Evolutionary conservation across 129 eudicot species (phyloP).

Genomic region (Deinandra increscens): DNA sequence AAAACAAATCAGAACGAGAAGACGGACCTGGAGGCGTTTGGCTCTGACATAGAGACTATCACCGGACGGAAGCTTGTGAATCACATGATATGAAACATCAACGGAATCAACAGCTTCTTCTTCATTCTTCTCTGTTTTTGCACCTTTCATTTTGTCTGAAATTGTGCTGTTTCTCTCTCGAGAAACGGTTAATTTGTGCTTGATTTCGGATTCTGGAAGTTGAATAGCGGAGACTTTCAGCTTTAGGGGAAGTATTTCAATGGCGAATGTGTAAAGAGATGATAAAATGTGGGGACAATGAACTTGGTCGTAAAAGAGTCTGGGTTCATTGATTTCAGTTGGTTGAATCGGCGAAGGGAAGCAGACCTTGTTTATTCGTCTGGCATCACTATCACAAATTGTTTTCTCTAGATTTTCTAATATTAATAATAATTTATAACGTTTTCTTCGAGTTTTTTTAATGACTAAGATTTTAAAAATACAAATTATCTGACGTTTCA

Average conservation of each 20-base stretch:
- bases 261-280: conserved; percentile 9
- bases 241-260: conserved; percentile 18
- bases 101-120: conserved; percentile 16
- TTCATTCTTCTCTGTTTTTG: conserved; percentile 12
- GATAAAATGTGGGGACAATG: conserved; percentile 30
- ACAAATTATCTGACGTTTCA: too few relatives aligned
- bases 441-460: too few relatives aligned
- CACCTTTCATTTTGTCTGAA: conserved; percentile 16
- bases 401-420: too few relatives aligned
- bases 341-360: conserved; percentile 8
- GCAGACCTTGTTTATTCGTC: conserved; percentile 26
- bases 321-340: conserved; percentile 20
- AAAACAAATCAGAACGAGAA: background rate
- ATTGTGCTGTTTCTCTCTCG: background rate
- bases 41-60: conserved; percentile 80
- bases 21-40: conserved; percentile 54
- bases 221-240: background rate
- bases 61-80: conserved; percentile 67
- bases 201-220: conserved; percentile 2
- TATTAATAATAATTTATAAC: too few relatives aligned
- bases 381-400: conserved; percentile 1
- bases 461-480: too few relatives aligned
- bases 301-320: conserved; percentile 32
- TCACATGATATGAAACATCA: conserved; percentile 40
- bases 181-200: background rate